Percentiles rank a stretch among this genome's conserved stretches.
phyloP scores from a whole-genome alignment of 768 basidiomycete species.

The Auriscalpium orientale region DNA sequence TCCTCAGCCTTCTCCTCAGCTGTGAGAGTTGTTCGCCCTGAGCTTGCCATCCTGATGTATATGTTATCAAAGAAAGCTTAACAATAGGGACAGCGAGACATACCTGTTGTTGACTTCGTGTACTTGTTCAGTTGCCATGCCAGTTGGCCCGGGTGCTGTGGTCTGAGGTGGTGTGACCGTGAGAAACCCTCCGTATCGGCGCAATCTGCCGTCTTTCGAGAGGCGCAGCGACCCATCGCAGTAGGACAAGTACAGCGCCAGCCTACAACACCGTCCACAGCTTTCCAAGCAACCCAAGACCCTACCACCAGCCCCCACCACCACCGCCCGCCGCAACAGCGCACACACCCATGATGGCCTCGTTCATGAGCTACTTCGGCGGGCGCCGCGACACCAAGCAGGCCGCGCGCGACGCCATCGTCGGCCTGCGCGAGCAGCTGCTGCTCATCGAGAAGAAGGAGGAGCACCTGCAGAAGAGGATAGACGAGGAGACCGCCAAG shows the following conservation, averaged over 20 bases:
- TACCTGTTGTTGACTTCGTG: no score
- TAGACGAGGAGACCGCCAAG: slow-evolving; percentile 89
- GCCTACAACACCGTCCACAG: not conserved
- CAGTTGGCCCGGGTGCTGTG: no score
- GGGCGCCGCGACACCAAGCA: slow-evolving; percentile 77
- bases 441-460: slow-evolving; percentile 99
- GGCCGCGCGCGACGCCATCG: slow-evolving; percentile 87
- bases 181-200: not conserved
- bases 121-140: no score
- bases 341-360: slow-evolving; percentile 11
- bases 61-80: no score
- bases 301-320: not conserved
- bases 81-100: no score
- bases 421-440: slow-evolving; percentile 85
- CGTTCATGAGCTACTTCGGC: slow-evolving; percentile 82
- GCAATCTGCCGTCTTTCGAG: not conserved
- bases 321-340: not conserved
- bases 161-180: not conserved
- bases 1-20: no score
- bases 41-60: no score
- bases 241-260: not conserved
- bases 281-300: not conserved
- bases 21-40: no score
- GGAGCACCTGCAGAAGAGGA: slow-evolving; percentile 92
- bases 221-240: no score